Base-by-base conservation (phyloP, 202 grass and related monocot genomes). In the Hordeum pubiflorum region DNA sequence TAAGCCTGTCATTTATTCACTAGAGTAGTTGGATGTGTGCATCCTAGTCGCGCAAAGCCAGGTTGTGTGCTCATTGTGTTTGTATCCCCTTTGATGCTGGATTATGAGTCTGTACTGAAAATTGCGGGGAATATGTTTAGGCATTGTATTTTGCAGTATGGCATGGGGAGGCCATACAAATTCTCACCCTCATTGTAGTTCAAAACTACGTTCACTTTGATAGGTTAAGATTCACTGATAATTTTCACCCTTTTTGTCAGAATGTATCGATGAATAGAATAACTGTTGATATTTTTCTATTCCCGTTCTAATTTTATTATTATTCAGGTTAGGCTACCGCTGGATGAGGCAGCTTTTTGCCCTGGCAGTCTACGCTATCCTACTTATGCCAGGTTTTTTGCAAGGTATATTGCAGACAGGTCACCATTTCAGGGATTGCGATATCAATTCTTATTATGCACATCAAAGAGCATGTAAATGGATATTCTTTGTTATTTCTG, bases 301-400 rank as follows among this genome's bases (percentile, higher is more conserved):
- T 43, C 80, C 65, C 4, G 38, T 56, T 79, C 75, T 33, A 13
- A 69, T 69, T 40, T 81, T 75, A 60, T n/a, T 71, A 74, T 68
- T 89, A 36, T 89, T 74, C 92, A 99, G 96, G 81, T 41, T 99
- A 93, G 90, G 96, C 81, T 99, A 93, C 65, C 87, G 90, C 68
- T 99, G 96, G 96, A 93, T 99, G 56, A 87, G 85, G 83, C 78
- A 78, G 63, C 72, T 99, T 63, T 85, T 99, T 88, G 92, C 96
- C 44, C 92, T 99, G 9, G 77, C 67, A 58, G 74, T 87, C 38
- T 99, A 99, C 82, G 92, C 96, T 54, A 59, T 94, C 67, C 91
- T 99, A 76, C 92, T 99, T 73, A 93, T 91, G 96, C 92, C 92
- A 63, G 96, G 96, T 73, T 93, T 99, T 75, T 1, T 93, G 78